Base-by-base conservation (phyloP, 495 filamentous ascomycete genomes). In the Pyrenula aspistea region DNA sequence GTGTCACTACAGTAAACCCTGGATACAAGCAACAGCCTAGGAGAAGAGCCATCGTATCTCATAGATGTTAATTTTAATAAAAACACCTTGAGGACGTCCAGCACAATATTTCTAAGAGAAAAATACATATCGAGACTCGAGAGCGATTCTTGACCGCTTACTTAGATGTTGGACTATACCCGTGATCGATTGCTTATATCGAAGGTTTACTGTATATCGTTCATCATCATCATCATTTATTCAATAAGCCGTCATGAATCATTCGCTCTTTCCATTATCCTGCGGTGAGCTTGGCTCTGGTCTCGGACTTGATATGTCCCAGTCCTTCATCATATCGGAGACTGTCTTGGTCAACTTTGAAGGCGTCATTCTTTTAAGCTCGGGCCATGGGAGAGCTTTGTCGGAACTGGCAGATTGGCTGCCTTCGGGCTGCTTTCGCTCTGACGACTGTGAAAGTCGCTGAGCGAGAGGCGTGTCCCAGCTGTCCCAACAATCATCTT, bases 321-420 rank as follows among this genome's bases (percentile, higher is more conserved):
- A 91, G 61, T 91, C 87, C 53, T 77, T 83, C 81, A 91, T 89
- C 56, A 89, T 71, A 54, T 82, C 82, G 22, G 79, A 80, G 2
- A 86, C 85, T n/a, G 84, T 84, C 10, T 74, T 77, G 59, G 80
- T 83, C 57, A 91, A 73, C 58, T 85, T 86, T 52, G 76, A 78
- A 0, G 87, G 84, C 10, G 81, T 77, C 48, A 88, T 67, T 52
- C 82, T 81, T 55, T 78, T 80, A 24, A 89, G 73, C 12, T 77
- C 75, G 22, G 82, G 82, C 75, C 85, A 88, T 22, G 82, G 82
- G 50, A 90, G 79, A 25, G 86, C 83, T 61, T 88, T 42, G 31
- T 15, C 15, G 15, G 31, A 42, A 42, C 77, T 49, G 77, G 73
- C 62, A 76, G 73, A 47, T 58, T 55, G 19, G 61, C 51, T 10